Conservation (phyloP, 2,329 filamentous ascomycete genomes). For the Aspergillus sergii region DNA sequence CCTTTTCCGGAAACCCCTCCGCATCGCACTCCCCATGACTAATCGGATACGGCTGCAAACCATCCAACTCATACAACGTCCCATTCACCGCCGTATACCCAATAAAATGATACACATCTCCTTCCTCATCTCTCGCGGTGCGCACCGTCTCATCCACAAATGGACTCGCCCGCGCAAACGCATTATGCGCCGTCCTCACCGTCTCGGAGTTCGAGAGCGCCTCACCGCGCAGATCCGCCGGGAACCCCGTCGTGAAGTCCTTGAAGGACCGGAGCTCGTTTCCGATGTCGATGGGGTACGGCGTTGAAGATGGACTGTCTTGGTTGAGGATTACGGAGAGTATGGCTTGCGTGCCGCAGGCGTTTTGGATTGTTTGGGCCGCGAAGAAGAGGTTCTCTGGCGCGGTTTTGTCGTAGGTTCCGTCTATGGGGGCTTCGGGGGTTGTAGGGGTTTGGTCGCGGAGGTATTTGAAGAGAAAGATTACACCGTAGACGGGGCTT, state of each 20-base stretch:
- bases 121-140: slow-evolving; percentile 69
- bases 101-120: slow-evolving; percentile 94
- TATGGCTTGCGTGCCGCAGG: slow-evolving; percentile 93
- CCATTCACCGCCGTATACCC: slow-evolving; percentile 84
- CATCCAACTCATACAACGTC: slow-evolving; percentile 90
- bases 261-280: slow-evolving; percentile 73
- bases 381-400: slow-evolving; percentile 87
- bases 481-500: slow-evolving; percentile 84
- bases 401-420: slow-evolving; percentile 75
- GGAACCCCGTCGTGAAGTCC: slow-evolving; percentile 84
- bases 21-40: slow-evolving; percentile 74
- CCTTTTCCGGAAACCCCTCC: slow-evolving; percentile 74
- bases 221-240: slow-evolving; percentile 72
- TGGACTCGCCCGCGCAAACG: slow-evolving; percentile 83
- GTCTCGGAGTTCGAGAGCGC: slow-evolving; percentile 70
- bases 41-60: slow-evolving; percentile 89
- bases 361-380: slow-evolving; percentile 96
- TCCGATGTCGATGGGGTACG: slow-evolving; percentile 67
- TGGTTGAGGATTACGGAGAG: slow-evolving; percentile 91
- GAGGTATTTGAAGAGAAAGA: slow-evolving; percentile 94
- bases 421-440: slow-evolving; percentile 74
- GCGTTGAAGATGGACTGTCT: slow-evolving; percentile 37
- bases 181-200: slow-evolving; percentile 82
- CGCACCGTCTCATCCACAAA: slow-evolving; percentile 90
- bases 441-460: slow-evolving; percentile 57